These are phyloP conservation scores for Chlorociboria aeruginascens DNA, from an alignment of 495 filamentous ascomycete genomes.

Conservation along the genomic window DNA sequence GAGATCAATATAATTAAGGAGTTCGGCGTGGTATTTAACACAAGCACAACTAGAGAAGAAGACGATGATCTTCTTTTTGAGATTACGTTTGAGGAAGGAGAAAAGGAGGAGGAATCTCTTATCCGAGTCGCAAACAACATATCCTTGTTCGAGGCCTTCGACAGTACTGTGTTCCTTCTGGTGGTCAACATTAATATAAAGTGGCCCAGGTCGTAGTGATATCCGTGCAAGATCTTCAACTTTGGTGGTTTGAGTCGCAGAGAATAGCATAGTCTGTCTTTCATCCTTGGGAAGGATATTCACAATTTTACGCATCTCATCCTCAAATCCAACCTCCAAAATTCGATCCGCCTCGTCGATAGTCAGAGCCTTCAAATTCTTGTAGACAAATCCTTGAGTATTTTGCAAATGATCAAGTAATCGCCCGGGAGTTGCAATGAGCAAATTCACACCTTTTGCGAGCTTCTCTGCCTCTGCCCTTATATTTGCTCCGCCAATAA, in stretches of 20 bases:
- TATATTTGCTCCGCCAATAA: conserved; percentile 90
- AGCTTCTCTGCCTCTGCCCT: conserved; percentile 90
- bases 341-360: conserved; percentile 93
- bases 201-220: conserved; percentile 77
- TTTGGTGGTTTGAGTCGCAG: conserved; percentile 95
- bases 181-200: conserved; percentile 92
- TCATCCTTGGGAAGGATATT: conserved; percentile 87
- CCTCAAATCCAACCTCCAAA: conserved; percentile 94
- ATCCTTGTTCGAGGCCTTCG: conserved; percentile 88
- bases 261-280: conserved; percentile 93
- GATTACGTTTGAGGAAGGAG: conserved; percentile 84
- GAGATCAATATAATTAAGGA: conserved; percentile 92
- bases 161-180: conserved; percentile 73
- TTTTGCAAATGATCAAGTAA: conserved; percentile 92
- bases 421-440: conserved; percentile 88
- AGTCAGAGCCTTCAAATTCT: conserved; percentile 78
- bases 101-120: conserved; percentile 91
- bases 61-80: conserved; percentile 88
- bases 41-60: conserved; percentile 92
- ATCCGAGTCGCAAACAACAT: conserved; percentile 85
- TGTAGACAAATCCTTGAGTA: conserved; percentile 83
- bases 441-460: conserved; percentile 81
- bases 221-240: conserved; percentile 94
- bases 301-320: conserved; percentile 94
- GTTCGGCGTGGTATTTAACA: conserved; percentile 88